Evolutionary conservation across 2,329 filamentous ascomycete species (phyloP), one percentile per base, ranked within the genome.

Genomic region (Aspergillus sp.): DNA sequence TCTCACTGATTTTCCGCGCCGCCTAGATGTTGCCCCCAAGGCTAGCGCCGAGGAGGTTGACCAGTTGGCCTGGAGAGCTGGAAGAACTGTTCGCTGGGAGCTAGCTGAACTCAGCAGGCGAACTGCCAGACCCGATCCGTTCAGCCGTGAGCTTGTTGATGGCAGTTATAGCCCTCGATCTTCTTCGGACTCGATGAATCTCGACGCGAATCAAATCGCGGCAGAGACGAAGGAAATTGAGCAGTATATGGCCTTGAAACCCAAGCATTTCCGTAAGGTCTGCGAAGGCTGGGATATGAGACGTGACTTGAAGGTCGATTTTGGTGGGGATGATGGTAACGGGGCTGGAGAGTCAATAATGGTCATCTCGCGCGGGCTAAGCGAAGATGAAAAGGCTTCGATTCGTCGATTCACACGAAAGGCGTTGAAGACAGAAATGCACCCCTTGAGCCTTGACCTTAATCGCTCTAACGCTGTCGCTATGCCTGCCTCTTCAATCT

Each of bases 261-360:
- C 91, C 3, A 78, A 80, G 36, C 80, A 94, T 56, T 94, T 94
- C 63, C 81, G 83, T 26, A 83, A 82, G 57, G 73, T 81, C 1
- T 97, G 86, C 59, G 72, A 85, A 48, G 85, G 86, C 2, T 97
- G 93, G 91, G 87, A 97, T 59, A 97, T 97, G 90, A 82, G 82
- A 45, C 80, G 89, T 50, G 82, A 74, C 51, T 72, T 97, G 2
- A 85, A 93, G 57, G 88, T 95, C 2, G 93, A 98, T 61, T 97
- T 96, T 67, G 85, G 85, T 36, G 82, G 80, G 19, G 87, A 90
- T 54, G 86, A 93, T 66, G 79, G 80, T n/a, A 73, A 80, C 46
- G 80, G 82, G 42, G 83, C 82, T 28, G 89, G 89, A 19, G 91
- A 96, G 65, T 77, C 76, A 10, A 72, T 94, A 35, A 74, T 94